Percentiles rank a stretch among this genome's conserved stretches.
Evolutionary conservation across 2,329 filamentous ascomycete genomes (phyloP).

Genomic region (Aspergillus oerlinghausenensis): DNA sequence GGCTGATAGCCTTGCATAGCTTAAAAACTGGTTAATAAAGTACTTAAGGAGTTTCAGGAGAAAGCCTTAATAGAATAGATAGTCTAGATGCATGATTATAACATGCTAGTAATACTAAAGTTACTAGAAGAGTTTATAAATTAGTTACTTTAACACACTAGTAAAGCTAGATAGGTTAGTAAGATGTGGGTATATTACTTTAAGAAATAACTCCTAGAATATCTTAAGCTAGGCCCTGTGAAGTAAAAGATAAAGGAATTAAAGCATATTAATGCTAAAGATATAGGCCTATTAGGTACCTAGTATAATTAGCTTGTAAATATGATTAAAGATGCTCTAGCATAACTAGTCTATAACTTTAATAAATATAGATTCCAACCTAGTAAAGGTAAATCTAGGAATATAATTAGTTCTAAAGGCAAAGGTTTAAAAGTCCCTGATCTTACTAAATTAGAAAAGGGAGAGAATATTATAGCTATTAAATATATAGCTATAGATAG

Average conservation of each 20-base stretch:
- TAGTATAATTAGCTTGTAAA: neutral
- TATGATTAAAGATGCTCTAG: neutral
- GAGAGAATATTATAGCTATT: too few relatives aligned
- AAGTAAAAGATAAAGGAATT: neutral
- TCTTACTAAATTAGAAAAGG: too few relatives aligned
- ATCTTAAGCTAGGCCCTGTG: neutral
- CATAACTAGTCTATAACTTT: neutral
- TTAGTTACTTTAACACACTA: too few relatives aligned
- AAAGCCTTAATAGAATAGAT: too few relatives aligned
- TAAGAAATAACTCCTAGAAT: neutral
- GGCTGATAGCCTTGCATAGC: too few relatives aligned
- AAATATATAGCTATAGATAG: too few relatives aligned
- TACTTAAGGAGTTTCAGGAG: too few relatives aligned
- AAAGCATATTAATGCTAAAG: neutral
- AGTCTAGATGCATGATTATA: too few relatives aligned
- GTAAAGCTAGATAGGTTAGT: too few relatives aligned
- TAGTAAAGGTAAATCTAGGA: neutral
- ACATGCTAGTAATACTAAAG: too few relatives aligned
- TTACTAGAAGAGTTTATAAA: neutral
- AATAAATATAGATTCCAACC: neutral
- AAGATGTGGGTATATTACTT: neutral
- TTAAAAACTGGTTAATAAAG: too few relatives aligned
- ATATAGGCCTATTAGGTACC: neutral
- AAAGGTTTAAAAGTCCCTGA: too few relatives aligned
- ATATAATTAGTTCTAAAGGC: neutral